Conservation (phyloP, 306 rosid species). For the Cyamopsis tetragonoloba region DNA sequence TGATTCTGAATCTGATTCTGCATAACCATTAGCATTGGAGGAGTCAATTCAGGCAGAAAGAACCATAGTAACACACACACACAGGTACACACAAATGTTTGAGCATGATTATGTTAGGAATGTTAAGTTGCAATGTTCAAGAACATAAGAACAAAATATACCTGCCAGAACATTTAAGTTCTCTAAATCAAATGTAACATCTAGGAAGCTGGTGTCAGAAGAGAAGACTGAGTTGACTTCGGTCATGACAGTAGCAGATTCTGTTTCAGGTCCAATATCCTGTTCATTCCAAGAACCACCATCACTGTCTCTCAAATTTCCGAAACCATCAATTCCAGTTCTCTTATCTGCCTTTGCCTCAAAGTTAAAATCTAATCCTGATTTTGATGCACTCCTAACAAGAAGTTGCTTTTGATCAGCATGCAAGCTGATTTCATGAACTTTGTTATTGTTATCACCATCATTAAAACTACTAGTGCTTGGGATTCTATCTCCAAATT, state of each 20-base stretch:
- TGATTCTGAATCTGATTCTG: constrained; percentile 27
- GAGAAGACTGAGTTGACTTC: constrained; percentile 33
- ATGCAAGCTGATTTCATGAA: constrained; percentile 25
- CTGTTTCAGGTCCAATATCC: constrained; percentile 21
- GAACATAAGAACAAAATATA: constrained; percentile 12
- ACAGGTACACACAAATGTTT: background rate
- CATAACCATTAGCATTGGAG: background rate
- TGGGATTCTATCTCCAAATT: constrained; percentile 1
- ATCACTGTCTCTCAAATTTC: background rate
- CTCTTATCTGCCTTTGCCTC: constrained; percentile 19
- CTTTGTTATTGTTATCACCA: constrained; percentile 15
- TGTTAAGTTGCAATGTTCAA: background rate
- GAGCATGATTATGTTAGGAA: background rate
- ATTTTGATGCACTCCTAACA: constrained; percentile 15
- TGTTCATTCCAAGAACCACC: background rate
- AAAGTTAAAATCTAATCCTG: constrained; percentile 24
- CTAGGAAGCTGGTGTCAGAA: constrained; percentile 39
- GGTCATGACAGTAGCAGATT: background rate
- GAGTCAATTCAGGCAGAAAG: background rate
- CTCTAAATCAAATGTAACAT: constrained; percentile 37
- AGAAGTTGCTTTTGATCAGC: constrained; percentile 15
- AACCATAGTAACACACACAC: background rate
- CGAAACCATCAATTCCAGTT: constrained; percentile 28
- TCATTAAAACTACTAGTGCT: constrained; percentile 6
- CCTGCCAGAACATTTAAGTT: constrained; percentile 30